Conservation (phyloP, 208 protist genomes). For the Leishmania aethiopica region DNA sequence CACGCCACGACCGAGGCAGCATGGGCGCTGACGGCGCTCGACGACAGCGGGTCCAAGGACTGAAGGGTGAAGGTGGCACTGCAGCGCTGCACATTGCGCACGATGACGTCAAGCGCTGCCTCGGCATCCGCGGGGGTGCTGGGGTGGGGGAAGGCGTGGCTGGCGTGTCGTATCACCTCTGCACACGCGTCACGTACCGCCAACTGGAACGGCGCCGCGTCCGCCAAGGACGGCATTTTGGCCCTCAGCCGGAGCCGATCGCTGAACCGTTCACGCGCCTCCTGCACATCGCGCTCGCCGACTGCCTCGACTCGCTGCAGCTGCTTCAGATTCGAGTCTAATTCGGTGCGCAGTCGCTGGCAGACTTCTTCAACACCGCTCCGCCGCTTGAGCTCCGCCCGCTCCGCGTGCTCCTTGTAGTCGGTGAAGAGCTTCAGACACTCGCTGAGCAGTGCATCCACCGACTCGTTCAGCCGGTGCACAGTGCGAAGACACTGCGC, state of each 20-base stretch:
- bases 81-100: constrained; percentile 29
- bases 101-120: constrained; percentile 49
- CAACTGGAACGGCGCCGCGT: constrained; percentile 42
- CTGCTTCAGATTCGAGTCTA: constrained; percentile 24
- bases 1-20: background rate
- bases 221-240: constrained; percentile 18
- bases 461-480: constrained; percentile 30
- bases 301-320: constrained; percentile 27
- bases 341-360: constrained; percentile 30
- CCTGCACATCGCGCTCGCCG: constrained; percentile 19
- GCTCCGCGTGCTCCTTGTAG: constrained; percentile 14
- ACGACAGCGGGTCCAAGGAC: constrained; percentile 26
- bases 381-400: constrained; percentile 14
- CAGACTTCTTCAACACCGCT: constrained; percentile 25
- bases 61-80: constrained; percentile 25
- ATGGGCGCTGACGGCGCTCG: constrained; percentile 7
- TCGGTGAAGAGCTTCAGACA: constrained; percentile 19
- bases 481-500: constrained; percentile 39
- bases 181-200: constrained; percentile 49
- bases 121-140: constrained; percentile 30
- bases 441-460: constrained; percentile 30
- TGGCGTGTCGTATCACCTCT: constrained; percentile 42
- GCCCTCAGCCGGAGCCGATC: constrained; percentile 17
- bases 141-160: constrained; percentile 39
- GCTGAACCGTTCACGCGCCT: constrained; percentile 12